A percentile compares a stretch with the other conserved stretches of the same genome.
These are phyloP conservation scores for Raffaelea ambrosiae DNA, from an alignment of 2,329 filamentous ascomycete species.

Conservation along the genomic window DNA sequence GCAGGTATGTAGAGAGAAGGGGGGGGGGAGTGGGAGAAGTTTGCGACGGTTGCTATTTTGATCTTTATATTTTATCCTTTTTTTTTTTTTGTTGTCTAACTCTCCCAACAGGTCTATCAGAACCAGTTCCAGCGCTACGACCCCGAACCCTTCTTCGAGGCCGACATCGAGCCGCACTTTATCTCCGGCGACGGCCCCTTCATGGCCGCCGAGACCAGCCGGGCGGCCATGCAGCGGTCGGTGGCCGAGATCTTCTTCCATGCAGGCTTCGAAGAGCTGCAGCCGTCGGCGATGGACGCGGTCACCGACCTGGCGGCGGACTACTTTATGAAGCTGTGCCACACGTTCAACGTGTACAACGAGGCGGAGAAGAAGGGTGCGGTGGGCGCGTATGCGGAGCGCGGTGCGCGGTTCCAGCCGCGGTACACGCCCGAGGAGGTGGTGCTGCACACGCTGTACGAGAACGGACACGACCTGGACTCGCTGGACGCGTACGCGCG, in stretches of 20 bases:
- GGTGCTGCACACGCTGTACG: slow-evolving; percentile 74
- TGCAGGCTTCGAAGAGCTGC: slow-evolving; percentile 92
- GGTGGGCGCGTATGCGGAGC: slow-evolving; percentile 27
- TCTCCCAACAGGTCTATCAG: slow-evolving; percentile 64
- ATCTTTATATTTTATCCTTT: neutral
- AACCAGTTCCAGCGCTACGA: slow-evolving; percentile 98
- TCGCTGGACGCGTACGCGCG: slow-evolving; percentile 78
- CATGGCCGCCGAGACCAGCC: slow-evolving; percentile 74
- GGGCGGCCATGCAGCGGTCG: slow-evolving; percentile 78
- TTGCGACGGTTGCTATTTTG: too few relatives aligned
- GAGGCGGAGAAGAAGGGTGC: slow-evolving; percentile 70
- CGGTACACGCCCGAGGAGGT: slow-evolving; percentile 79
- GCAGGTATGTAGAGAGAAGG: slow-evolving; percentile 55
- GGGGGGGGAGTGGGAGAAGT: too few relatives aligned
- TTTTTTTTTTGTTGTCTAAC: neutral
- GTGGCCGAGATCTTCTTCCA: slow-evolving; percentile 95
- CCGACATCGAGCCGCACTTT: slow-evolving; percentile 81
- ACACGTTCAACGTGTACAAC: slow-evolving; percentile 71
- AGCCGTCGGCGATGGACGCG: slow-evolving; percentile 85
- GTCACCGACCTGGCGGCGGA: slow-evolving; percentile 83
- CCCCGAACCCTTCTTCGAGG: slow-evolving; percentile 77
- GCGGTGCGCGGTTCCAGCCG: slow-evolving; percentile 42
- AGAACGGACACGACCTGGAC: slow-evolving; percentile 76
- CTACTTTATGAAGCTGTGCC: slow-evolving; percentile 78
- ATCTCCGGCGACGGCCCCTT: slow-evolving; percentile 82